Percentiles rank a stretch among this genome's conserved stretches.
phyloP scores from a whole-genome alignment of 2,329 filamentous ascomycete species.

The Fusarium sp. region DNA sequence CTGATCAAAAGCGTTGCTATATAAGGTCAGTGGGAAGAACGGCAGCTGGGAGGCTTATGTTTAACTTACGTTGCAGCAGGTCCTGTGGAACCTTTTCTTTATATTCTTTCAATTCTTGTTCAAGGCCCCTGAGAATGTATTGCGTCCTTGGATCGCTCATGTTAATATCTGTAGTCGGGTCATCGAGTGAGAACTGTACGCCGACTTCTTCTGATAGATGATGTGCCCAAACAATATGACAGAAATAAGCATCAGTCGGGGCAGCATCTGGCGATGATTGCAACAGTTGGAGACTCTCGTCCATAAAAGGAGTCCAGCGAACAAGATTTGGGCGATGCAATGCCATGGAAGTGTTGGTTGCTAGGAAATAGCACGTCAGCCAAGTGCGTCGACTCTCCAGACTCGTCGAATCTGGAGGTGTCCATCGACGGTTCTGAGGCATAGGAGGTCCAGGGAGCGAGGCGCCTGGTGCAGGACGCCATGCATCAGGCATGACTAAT shows the following conservation, averaged over 20 bases:
- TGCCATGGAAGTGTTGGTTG: conserved; percentile 70
- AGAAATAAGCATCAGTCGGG: conserved; percentile 68
- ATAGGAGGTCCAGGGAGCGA: conserved; percentile 30
- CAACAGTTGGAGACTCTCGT: conserved; percentile 68
- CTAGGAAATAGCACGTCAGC: conserved; percentile 70
- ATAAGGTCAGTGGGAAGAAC: conserved; percentile 27
- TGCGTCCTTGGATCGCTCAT: conserved; percentile 73
- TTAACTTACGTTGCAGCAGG: conserved; percentile 65
- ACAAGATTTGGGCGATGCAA: conserved; percentile 71
- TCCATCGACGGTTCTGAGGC: conserved; percentile 49
- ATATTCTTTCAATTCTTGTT: conserved; percentile 73
- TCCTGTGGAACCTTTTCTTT: conserved; percentile 64
- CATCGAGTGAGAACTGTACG: conserved; percentile 74
- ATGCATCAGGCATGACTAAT: conserved; percentile 45
- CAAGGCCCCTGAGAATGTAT: conserved; percentile 72
- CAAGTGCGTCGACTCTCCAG: conserved; percentile 69
- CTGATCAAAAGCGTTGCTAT: conserved; percentile 72
- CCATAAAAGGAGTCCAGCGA: conserved; percentile 70
- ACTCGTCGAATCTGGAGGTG: conserved; percentile 63
- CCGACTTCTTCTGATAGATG: conserved; percentile 76
- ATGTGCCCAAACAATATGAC: conserved; percentile 70
- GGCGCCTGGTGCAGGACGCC: conserved; percentile 51
- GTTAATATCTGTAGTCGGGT: conserved; percentile 64
- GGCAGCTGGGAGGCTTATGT: not conserved
- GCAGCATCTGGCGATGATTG: conserved; percentile 66